Conservation (phyloP, 1,139 yeast species). For the Geotrichum cucujoidarum region DNA sequence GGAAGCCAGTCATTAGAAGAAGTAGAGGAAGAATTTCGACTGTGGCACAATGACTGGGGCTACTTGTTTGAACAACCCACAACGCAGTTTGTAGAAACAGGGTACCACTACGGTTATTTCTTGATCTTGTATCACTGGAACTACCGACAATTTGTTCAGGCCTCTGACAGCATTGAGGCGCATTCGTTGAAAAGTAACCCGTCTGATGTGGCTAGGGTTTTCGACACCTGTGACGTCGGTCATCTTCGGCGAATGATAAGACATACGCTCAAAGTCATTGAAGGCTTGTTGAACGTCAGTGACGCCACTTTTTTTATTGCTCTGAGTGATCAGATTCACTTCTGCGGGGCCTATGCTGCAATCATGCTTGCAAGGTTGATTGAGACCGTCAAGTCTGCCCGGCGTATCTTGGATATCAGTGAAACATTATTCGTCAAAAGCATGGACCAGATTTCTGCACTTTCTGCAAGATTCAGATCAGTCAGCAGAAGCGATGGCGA, state of each 20-base stretch:
- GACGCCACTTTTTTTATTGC: slow-evolving; percentile 64
- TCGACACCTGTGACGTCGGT: slow-evolving; percentile 17
- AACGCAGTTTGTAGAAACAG: slow-evolving; percentile 70
- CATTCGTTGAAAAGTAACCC: slow-evolving; percentile 9
- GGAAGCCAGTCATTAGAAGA: slow-evolving; percentile 32
- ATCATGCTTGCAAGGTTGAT: slow-evolving; percentile 41
- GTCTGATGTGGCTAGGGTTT: slow-evolving; percentile 18
- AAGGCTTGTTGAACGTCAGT: slow-evolving; percentile 41
- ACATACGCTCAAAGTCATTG: slow-evolving; percentile 46
- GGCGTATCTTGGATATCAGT: slow-evolving; percentile 13
- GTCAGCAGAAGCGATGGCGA: slow-evolving; percentile 21
- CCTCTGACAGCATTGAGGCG: slow-evolving; percentile 3
- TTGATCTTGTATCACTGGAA: slow-evolving; percentile 44
- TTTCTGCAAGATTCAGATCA: slow-evolving; percentile 12
- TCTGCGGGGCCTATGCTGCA: slow-evolving; percentile 51
- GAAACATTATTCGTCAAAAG: slow-evolving; percentile 15
- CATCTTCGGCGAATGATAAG: slow-evolving; percentile 28
- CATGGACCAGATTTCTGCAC: slow-evolving; percentile 5
- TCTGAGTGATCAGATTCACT: slow-evolving; percentile 63
- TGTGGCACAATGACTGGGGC: slow-evolving; percentile 71
- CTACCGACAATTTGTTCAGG: slow-evolving; percentile 20
- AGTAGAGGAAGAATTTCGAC: slow-evolving; percentile 41
- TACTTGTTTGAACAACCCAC: slow-evolving; percentile 68
- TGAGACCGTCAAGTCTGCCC: slow-evolving; percentile 17
- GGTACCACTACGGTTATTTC: slow-evolving; percentile 61